Base-by-base conservation (phyloP, 1,284 basidiomycete species). In the Melampsora larici-populina region DNA sequence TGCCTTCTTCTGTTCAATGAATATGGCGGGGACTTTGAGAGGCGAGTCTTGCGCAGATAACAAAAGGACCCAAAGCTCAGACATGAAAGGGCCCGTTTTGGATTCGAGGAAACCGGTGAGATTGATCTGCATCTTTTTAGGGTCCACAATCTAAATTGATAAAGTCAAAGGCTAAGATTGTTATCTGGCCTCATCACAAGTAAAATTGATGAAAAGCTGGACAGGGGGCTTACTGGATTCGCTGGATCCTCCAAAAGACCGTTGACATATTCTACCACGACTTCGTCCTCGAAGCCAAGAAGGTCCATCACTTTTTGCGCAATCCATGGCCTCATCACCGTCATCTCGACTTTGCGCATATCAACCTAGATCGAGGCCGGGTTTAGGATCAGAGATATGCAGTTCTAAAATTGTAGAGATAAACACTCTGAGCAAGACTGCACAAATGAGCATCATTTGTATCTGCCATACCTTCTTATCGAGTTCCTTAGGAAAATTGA, bases 181-280 rank as follows among this genome's bases (percentile, higher is more conserved):
- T 21, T 18, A 13, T 11, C 15, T 17, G 31, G 31, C 6, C 7
- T 29, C 49, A 8, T 58, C 21, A n/a, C 43, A 4, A 24, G 9
- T 17, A 11, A 64, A 79, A 29, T 24, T 65, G 60, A 74, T n/a
- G 29, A 9, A 33, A 65, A 64, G 24, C 48, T 17, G 13, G 43
- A 33, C 31, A 62, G 17, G 40, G 55, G 1, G 85, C 89, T 81
- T 80, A 95, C 93, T n/a, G 92, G 90, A 80, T 91, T 88, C 31
- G 88, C 87, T 67, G 89, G 87, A 81, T 96, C 92, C 83, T 99
- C 96, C 8, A 99, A 85, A 63, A 97, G 87, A 26, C 93, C 92
- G 88, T 93, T 92, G 21, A 93, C 93, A 83, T 97, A 98, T 84
- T 98, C 96, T 33, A 97, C 90, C 40, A 99, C 91, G 51, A 99